A percentile compares a stretch with the other conserved stretches of the same genome.
Evolutionary conservation across 139 green algal species (phyloP).

Genomic region (Chlorella sp.): DNA sequence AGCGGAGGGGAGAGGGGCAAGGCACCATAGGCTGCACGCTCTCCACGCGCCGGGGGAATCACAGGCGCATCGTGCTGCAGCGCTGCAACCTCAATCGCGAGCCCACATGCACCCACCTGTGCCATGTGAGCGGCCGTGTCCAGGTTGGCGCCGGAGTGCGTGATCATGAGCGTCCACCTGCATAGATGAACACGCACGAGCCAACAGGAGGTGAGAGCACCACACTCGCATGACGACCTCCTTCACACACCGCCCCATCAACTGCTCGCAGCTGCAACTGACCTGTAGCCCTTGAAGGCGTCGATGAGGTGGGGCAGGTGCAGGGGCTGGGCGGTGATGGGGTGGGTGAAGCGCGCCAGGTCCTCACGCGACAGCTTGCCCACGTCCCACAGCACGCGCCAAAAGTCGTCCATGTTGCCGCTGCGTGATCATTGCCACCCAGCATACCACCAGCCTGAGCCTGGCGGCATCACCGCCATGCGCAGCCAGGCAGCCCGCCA

Average conservation of each 20-base stretch:
- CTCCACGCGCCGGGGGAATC: too few species aligned
- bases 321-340: constrained; percentile 56
- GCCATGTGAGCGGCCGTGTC: constrained; percentile 71
- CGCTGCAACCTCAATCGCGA: not conserved
- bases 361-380: constrained; percentile 59
- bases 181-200: not conserved
- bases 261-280: constrained; percentile 14
- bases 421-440: constrained; percentile 5
- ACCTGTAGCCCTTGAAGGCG: constrained; percentile 80
- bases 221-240: not conserved
- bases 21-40: not conserved
- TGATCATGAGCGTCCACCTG: constrained; percentile 28
- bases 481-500: too few species aligned
- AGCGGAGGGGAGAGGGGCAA: not conserved
- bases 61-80: too few species aligned
- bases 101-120: constrained; percentile 12
- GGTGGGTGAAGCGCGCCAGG: constrained; percentile 58
- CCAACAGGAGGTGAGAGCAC: not conserved
- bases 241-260: not conserved
- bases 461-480: too few species aligned
- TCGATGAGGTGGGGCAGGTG: constrained; percentile 88
- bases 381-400: constrained; percentile 68
- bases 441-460: not conserved
- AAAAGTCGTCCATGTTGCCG: constrained; percentile 43
- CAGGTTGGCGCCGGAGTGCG: constrained; percentile 76